Evolutionary conservation across 208 protist species (phyloP).

Genomic region (Acanthamoeba castellanii): DNA sequence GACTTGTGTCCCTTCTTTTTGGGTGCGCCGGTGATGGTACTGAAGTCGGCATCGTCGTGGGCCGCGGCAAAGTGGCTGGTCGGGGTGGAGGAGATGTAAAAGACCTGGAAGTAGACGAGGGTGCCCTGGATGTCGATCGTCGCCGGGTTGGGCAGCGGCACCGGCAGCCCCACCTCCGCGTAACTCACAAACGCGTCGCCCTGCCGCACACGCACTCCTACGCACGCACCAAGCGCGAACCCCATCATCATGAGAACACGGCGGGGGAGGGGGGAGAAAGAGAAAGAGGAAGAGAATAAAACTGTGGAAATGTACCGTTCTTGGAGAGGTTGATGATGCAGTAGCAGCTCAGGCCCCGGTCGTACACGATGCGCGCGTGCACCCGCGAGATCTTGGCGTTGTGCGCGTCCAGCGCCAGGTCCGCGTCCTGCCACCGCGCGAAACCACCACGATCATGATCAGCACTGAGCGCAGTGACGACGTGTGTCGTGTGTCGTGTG

Average conservation of each 20-base stretch:
- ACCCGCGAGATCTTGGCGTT: conserved; percentile 15
- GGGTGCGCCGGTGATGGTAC: not conserved
- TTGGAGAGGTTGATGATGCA: conserved; percentile 67
- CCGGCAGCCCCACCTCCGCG: not conserved
- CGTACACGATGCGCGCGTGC: conserved; percentile 47
- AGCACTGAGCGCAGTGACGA: too few relatives aligned
- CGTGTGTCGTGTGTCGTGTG: too few relatives aligned
- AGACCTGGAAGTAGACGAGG: conserved; percentile 67
- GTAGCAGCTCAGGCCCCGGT: conserved; percentile 41
- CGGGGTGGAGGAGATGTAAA: not conserved
- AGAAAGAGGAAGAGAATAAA: not conserved
- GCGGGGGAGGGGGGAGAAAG: too few relatives aligned
- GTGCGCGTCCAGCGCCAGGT: not conserved
- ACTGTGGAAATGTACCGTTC: too few relatives aligned
- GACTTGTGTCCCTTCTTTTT: not conserved
- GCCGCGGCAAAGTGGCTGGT: not conserved
- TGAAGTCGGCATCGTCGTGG: not conserved
- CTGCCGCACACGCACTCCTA: conserved; percentile 27
- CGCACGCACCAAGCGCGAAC: not conserved
- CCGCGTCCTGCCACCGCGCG: not conserved
- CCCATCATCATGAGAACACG: not conserved
- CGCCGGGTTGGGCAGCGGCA: conserved; percentile 41
- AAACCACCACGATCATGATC: not conserved
- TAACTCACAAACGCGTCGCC: not conserved
- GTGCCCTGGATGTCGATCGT: conserved; percentile 51